Evolutionary conservation across 306 rosid species (phyloP).

Genomic region (Calophaca sinica): DNA sequence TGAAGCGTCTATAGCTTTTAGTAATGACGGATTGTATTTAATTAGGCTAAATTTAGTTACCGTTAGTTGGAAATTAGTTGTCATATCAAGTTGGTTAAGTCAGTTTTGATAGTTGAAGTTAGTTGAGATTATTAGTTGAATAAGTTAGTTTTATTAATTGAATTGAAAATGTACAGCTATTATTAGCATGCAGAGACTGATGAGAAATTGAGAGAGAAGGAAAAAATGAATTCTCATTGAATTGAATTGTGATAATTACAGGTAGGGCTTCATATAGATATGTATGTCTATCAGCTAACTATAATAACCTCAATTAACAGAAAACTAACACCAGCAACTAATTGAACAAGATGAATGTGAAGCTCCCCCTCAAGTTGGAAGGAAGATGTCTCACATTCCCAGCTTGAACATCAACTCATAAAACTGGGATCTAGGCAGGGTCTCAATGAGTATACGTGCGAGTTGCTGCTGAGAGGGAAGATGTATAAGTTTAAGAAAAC

Average conservation of each 20-base stretch:
- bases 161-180: conserved; percentile 5
- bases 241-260: neutral
- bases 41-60: neutral
- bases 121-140: neutral
- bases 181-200: neutral
- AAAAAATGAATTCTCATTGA: neutral
- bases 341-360: neutral
- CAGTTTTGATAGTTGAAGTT: neutral
- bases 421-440: too few relatives aligned
- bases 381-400: too few relatives aligned
- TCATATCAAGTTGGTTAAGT: neutral
- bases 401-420: too few relatives aligned
- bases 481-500: too few relatives aligned
- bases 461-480: too few relatives aligned
- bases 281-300: neutral
- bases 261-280: neutral
- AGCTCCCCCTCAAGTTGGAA: too few relatives aligned
- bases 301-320: neutral
- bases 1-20: neutral
- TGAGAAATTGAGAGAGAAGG: neutral
- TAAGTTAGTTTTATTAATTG: neutral
- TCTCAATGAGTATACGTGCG: too few relatives aligned
- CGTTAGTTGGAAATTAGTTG: conserved; percentile 26
- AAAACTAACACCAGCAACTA: neutral
- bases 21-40: neutral